Evolutionary conservation across 2,329 filamentous ascomycete species (phyloP).

Genomic region (Verticillium dahliae): DNA sequence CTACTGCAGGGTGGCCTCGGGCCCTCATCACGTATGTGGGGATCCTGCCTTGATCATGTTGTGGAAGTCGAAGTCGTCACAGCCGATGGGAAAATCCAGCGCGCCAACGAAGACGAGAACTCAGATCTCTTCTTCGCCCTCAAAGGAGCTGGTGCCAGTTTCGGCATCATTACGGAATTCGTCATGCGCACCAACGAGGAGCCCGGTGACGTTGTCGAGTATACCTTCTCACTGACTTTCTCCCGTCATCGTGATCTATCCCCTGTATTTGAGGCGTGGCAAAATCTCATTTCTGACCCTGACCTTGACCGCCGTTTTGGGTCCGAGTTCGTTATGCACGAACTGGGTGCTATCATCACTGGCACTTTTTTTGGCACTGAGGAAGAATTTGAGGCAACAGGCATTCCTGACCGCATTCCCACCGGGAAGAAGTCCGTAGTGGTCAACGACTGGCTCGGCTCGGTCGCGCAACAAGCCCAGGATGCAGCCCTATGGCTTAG

Average conservation of each 20-base stretch:
- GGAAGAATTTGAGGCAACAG: slow-evolving; percentile 45
- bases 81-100: slow-evolving; percentile 43
- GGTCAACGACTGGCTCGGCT: slow-evolving; percentile 57
- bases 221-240: slow-evolving; percentile 47
- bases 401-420: slow-evolving; percentile 42
- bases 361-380: slow-evolving; percentile 56
- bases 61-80: slow-evolving; percentile 50
- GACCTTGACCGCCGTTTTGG: slow-evolving; percentile 52
- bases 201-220: slow-evolving; percentile 50
- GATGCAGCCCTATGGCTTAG: slow-evolving; percentile 38
- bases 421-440: slow-evolving; percentile 30
- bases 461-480: slow-evolving; percentile 46
- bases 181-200: slow-evolving; percentile 49
- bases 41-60: slow-evolving; percentile 47
- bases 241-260: slow-evolving; percentile 40
- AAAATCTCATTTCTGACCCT: slow-evolving; percentile 46
- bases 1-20: slow-evolving; percentile 46
- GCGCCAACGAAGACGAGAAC: slow-evolving; percentile 39
- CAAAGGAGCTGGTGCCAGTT: slow-evolving; percentile 48
- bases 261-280: slow-evolving; percentile 49
- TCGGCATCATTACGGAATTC: slow-evolving; percentile 52
- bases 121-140: slow-evolving; percentile 50
- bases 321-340: slow-evolving; percentile 47
- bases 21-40: slow-evolving; percentile 54
- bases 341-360: slow-evolving; percentile 47